phyloP scores from a whole-genome alignment of 2,329 filamentous ascomycete genomes.

The Diaporthe destruens region DNA sequence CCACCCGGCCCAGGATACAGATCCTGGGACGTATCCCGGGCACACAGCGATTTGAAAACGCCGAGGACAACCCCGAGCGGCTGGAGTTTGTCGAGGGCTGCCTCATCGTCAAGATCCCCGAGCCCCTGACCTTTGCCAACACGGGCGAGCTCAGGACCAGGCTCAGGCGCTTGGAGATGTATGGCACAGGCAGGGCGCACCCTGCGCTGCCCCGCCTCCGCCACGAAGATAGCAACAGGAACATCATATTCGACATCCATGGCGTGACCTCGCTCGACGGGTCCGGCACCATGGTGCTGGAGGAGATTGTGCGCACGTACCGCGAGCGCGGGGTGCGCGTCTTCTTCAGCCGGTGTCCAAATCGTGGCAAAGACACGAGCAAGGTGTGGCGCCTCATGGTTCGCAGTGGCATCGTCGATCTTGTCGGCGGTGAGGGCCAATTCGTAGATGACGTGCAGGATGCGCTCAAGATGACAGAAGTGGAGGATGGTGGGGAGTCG shows the following conservation, averaged over 20 bases:
- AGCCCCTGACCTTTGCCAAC: conserved; percentile 96
- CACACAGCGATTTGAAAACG: conserved; percentile 87
- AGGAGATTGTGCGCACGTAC: conserved; percentile 88
- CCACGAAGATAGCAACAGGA: conserved; percentile 83
- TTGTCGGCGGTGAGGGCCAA: conserved; percentile 80
- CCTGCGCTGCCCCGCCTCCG: conserved; percentile 87
- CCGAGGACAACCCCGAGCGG: conserved; percentile 77
- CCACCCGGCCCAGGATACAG: conserved; percentile 93
- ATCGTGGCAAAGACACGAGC: conserved; percentile 52
- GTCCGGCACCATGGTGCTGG: conserved; percentile 90
- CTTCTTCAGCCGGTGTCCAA: conserved; percentile 75
- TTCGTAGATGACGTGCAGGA: conserved; percentile 89
- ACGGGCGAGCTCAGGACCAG: conserved; percentile 91
- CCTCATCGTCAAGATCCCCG: conserved; percentile 96
- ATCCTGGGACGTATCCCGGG: conserved; percentile 92
- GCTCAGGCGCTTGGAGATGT: conserved; percentile 85
- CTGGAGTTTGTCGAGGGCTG: conserved; percentile 93
- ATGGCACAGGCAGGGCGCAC: conserved; percentile 87
- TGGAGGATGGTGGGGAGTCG: conserved; percentile 64
- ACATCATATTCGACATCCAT: conserved; percentile 96
- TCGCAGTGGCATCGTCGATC: conserved; percentile 85
- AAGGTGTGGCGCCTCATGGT: conserved; percentile 81
- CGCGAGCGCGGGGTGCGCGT: conserved; percentile 80
- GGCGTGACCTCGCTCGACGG: conserved; percentile 97
- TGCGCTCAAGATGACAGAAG: conserved; percentile 84